A percentile compares a stretch with the other conserved stretches of the same genome.
phyloP scores from a whole-genome alignment of 2,329 filamentous ascomycete species.

The Penicillium janthinellum region DNA sequence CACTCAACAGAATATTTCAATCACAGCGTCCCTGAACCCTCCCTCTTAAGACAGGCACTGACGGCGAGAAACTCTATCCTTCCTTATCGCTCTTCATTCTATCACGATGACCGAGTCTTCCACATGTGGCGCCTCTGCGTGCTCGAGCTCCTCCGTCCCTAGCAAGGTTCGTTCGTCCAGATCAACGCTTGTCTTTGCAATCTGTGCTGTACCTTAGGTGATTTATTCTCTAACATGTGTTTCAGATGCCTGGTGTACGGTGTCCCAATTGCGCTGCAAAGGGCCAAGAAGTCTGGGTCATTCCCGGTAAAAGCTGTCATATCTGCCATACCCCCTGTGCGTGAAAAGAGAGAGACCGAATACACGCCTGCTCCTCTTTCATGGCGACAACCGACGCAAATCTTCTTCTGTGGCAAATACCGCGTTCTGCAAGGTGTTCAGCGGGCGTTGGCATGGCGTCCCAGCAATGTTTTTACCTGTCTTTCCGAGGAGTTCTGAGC shows the following conservation, averaged over 20 bases:
- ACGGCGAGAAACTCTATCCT: background rate
- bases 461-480: background rate
- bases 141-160: conserved; percentile 11
- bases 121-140: conserved; percentile 6
- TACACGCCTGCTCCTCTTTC: background rate
- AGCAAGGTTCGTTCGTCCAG: conserved; percentile 22
- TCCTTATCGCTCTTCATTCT: conserved; percentile 2
- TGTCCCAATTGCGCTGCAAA: conserved; percentile 42
- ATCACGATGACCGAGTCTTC: conserved; percentile 18
- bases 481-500: background rate
- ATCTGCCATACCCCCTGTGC: conserved; percentile 42
- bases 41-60: background rate
- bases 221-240: background rate
- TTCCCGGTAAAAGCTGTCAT: conserved; percentile 50
- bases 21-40: background rate
- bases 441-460: background rate
- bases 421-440: background rate
- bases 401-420: background rate
- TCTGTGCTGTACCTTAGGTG: background rate
- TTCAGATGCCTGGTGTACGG: conserved; percentile 48
- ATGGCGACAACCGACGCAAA: background rate
- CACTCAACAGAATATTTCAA: background rate
- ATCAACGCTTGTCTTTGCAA: background rate
- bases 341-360: conserved; percentile 7
- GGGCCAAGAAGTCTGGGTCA: conserved; percentile 48